Base-by-base conservation (phyloP, 495 filamentous ascomycete species). In the Penicillium odoratum region DNA sequence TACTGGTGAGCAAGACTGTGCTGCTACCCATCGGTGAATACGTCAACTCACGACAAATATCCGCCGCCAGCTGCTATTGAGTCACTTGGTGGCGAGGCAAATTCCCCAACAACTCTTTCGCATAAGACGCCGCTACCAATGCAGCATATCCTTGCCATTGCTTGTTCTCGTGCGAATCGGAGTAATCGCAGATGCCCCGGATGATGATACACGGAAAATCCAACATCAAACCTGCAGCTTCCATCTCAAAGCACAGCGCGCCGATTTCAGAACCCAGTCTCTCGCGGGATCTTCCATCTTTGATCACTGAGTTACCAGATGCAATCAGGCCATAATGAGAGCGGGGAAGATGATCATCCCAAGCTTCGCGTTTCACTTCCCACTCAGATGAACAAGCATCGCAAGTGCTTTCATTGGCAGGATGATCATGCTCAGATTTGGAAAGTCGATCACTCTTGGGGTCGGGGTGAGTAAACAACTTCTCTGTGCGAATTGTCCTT, bases 401-500 rank as follows among this genome's bases (percentile, higher is more conserved):
- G 16, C 51, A 53, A 38, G 2, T 53, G 1, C 36, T 16, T 11
- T 21, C 51, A 53, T 7, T 53, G 9, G 38, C 3, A 45, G 51
- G 36, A 30, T 53, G 51, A 44, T 45, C 25, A 28, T 53, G 25
- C 6, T 52, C 21, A 10, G 26, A 8, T 38, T 53, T 36, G 29
- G 45, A 53, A 0, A 53, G 51, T 53, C 51, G 51, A 45, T 53
- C 36, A 6, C 10, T 29, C 13, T 53, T 5, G 28, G 25, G 4
- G 4, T 36, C n/a, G 45, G 51, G 51, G 3, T 38, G 51, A 3
- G 21, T 10, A 47, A 55, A 56, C 16, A 7, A 47, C 44, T 56
- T 60, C 49, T 44, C 44, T 38, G 68, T 68, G 52, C 58, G 56
- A 53, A 51, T 30, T 10, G 47, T 68, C 56, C 61, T 59, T 25